Conservation (phyloP, 495 filamentous ascomycete species). For the Astrocystis sublimbata region DNA sequence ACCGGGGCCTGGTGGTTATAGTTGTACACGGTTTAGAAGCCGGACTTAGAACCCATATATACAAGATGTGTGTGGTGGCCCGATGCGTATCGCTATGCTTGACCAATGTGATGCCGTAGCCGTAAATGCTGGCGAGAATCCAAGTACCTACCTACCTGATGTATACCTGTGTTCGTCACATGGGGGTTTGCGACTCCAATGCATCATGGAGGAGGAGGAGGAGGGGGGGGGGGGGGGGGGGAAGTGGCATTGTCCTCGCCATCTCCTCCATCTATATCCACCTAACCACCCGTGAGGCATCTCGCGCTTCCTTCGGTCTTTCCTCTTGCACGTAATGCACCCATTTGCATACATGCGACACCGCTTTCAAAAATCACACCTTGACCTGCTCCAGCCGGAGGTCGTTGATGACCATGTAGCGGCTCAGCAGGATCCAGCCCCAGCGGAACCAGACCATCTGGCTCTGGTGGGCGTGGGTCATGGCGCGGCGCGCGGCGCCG, state of each 20-base stretch:
- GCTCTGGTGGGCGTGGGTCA: slow-evolving; percentile 84
- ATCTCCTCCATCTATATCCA: too few species aligned
- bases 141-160: too few species aligned
- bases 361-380: too few species aligned
- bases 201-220: too few species aligned
- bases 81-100: background rate
- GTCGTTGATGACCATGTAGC: slow-evolving; percentile 97
- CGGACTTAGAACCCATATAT: background rate
- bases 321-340: too few species aligned
- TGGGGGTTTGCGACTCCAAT: background rate
- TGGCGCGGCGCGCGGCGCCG: slow-evolving; percentile 69
- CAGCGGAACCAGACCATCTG: slow-evolving; percentile 99
- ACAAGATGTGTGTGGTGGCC: background rate
- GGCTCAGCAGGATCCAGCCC: slow-evolving; percentile 87
- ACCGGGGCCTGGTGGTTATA: background rate
- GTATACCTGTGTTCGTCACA: background rate
- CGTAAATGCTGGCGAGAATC: background rate
- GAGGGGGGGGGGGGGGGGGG: too few species aligned
- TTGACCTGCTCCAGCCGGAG: slow-evolving; percentile 60
- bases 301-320: too few species aligned
- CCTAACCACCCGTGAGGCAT: too few species aligned
- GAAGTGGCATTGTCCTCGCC: too few species aligned
- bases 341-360: too few species aligned
- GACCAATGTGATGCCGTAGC: too few species aligned
- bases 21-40: background rate